These are phyloP conservation scores for Mycogone perniciosa DNA, from an alignment of 2,329 filamentous ascomycete genomes.

Conservation along the genomic window DNA sequence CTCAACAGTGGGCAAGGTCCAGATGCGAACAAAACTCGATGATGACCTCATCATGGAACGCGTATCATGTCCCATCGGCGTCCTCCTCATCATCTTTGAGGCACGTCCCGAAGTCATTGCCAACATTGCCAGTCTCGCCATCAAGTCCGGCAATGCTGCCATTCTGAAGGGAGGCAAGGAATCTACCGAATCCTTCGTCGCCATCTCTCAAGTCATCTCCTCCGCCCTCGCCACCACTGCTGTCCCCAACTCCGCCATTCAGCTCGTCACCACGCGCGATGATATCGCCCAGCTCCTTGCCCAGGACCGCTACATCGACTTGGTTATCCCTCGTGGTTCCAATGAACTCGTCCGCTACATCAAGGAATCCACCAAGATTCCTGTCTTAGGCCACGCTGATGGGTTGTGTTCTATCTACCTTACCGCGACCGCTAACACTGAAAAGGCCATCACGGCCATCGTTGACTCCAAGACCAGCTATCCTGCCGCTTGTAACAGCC, in stretches of 20 bases:
- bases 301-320: slow-evolving; percentile 82
- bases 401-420: slow-evolving; percentile 86
- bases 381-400: slow-evolving; percentile 92
- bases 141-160: slow-evolving; percentile 95
- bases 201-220: slow-evolving; percentile 82
- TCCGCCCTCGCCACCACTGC: slow-evolving; percentile 62
- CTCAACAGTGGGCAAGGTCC: slow-evolving; percentile 68
- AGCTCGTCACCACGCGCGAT: slow-evolving; percentile 90
- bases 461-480: slow-evolving; percentile 93
- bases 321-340: slow-evolving; percentile 87
- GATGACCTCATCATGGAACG: slow-evolving; percentile 79
- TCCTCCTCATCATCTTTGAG: slow-evolving; percentile 98
- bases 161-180: slow-evolving; percentile 97
- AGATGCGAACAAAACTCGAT: slow-evolving; percentile 77
- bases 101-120: slow-evolving; percentile 96
- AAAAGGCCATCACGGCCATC: slow-evolving; percentile 68
- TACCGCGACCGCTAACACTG: slow-evolving; percentile 66
- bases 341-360: slow-evolving; percentile 88
- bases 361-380: slow-evolving; percentile 86
- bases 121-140: slow-evolving; percentile 90
- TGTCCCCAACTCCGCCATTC: slow-evolving; percentile 81
- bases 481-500: slow-evolving; percentile 87
- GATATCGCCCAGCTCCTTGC: slow-evolving; percentile 81
- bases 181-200: slow-evolving; percentile 88
- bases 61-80: slow-evolving; percentile 89